These are phyloP conservation scores for Candida awuae DNA, from an alignment of 805 yeast genomes.

Conservation along the genomic window DNA sequence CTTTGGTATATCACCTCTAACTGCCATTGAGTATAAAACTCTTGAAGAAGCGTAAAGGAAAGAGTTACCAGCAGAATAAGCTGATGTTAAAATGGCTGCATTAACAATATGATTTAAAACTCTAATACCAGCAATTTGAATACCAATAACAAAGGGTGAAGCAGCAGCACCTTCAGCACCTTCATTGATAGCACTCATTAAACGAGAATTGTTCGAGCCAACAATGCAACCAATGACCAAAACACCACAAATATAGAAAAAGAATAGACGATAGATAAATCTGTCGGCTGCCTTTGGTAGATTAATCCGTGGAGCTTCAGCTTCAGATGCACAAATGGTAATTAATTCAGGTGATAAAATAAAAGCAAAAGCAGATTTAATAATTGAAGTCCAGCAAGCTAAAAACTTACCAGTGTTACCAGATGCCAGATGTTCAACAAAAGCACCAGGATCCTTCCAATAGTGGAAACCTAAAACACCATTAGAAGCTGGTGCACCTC, in stretches of 20 bases:
- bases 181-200: conserved; percentile 36
- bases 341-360: conserved; percentile 58
- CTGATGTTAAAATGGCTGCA: conserved; percentile 50
- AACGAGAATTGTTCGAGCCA: conserved; percentile 40
- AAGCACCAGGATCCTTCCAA: conserved; percentile 45
- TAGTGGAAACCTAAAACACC: conserved; percentile 59
- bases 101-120: conserved; percentile 74
- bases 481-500: conserved; percentile 48
- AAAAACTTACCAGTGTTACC: conserved; percentile 57
- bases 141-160: conserved; percentile 83
- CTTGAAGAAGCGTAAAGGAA: conserved; percentile 68
- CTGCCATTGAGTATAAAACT: conserved; percentile 64
- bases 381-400: conserved; percentile 54
- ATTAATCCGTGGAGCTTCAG: conserved; percentile 48
- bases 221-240: conserved; percentile 56
- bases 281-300: conserved; percentile 56
- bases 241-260: conserved; percentile 51
- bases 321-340: conserved; percentile 48
- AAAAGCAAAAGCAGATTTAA: conserved; percentile 60
- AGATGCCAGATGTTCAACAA: conserved; percentile 39
- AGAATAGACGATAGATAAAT: conserved; percentile 53
- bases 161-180: conserved; percentile 59
- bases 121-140: conserved; percentile 55
- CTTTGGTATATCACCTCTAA: conserved; percentile 67
- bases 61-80: conserved; percentile 65